Evolutionary conservation across 176 grass and related monocot species (phyloP).

Genomic region (Tuctoria greenei): DNA sequence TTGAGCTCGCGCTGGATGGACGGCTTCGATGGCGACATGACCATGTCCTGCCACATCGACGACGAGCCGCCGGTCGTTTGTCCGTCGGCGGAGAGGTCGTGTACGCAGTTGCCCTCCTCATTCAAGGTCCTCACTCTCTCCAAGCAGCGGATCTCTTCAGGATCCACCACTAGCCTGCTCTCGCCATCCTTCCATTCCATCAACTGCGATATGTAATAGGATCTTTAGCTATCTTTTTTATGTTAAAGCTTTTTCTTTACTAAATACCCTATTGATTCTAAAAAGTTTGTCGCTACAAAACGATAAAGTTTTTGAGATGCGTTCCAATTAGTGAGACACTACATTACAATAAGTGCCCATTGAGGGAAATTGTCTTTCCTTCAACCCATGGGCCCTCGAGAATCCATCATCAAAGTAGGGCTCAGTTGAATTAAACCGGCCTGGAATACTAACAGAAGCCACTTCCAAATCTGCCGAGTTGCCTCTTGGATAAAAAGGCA

Average conservation of each 20-base stretch:
- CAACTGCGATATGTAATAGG: constrained; percentile 40
- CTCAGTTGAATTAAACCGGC: constrained; percentile 37
- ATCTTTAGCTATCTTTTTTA: neutral
- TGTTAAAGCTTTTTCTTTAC: no score
- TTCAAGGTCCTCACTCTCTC: constrained; percentile 56
- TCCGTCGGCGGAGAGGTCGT: constrained; percentile 55
- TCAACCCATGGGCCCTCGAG: constrained; percentile 35
- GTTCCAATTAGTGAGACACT: no score
- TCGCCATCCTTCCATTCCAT: constrained; percentile 78
- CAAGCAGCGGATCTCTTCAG: constrained; percentile 56
- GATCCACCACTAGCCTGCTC: constrained; percentile 64
- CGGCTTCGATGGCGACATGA: constrained; percentile 39
- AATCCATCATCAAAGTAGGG: constrained; percentile 59
- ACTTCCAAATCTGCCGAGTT: constrained; percentile 32
- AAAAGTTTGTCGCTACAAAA: no score
- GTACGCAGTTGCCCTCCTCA: constrained; percentile 60
- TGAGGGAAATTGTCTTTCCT: constrained; percentile 38
- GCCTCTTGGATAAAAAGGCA: constrained; percentile 49
- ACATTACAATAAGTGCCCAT: constrained; percentile 41
- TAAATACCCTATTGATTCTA: no score
- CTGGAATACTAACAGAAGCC: constrained; percentile 39
- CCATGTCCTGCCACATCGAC: constrained; percentile 50
- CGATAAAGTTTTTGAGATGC: no score
- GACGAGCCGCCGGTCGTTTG: constrained; percentile 30
- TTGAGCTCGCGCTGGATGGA: constrained; percentile 61